Percentiles rank a stretch among this genome's conserved stretches.
These are phyloP conservation scores for Didymella lethalis DNA, from an alignment of 2,329 filamentous ascomycete species.

Conservation along the genomic window DNA sequence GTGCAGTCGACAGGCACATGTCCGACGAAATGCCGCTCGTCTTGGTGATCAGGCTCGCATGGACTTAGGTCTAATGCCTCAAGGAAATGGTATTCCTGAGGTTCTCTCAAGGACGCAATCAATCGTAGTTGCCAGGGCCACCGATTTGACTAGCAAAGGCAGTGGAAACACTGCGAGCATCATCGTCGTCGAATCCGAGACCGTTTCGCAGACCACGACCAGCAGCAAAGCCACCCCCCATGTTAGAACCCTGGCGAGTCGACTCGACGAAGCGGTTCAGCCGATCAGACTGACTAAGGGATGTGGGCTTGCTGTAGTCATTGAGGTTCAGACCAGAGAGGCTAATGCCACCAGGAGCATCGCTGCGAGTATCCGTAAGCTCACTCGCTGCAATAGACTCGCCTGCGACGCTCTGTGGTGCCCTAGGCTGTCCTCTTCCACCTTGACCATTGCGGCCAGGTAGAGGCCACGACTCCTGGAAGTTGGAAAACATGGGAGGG, in stretches of 20 bases:
- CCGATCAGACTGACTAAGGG: constrained; percentile 83
- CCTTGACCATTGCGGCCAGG: constrained; percentile 73
- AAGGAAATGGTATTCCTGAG: constrained; percentile 13
- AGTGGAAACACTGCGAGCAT: constrained; percentile 94
- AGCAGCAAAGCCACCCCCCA: constrained; percentile 49
- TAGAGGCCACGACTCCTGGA: constrained; percentile 90
- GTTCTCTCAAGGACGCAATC: constrained; percentile 46
- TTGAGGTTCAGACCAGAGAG: constrained; percentile 82
- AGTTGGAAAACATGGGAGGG: constrained; percentile 94
- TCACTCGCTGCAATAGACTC: constrained; percentile 94
- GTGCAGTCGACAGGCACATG: neutral
- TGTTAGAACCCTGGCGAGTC: constrained; percentile 68
- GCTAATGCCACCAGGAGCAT: constrained; percentile 84
- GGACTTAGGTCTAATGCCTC: constrained; percentile 11
- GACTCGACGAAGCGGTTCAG: constrained; percentile 94
- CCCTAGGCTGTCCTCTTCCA: constrained; percentile 68
- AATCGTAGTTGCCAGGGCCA: constrained; percentile 67
- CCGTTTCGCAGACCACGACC: constrained; percentile 51
- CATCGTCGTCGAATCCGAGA: constrained; percentile 75
- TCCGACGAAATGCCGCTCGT: constrained; percentile 4
- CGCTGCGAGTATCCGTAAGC: constrained; percentile 81
- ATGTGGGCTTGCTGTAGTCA: constrained; percentile 74
- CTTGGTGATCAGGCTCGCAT: constrained; percentile 1
- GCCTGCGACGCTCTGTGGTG: constrained; percentile 80
- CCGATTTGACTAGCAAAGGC: constrained; percentile 96